Base-by-base conservation (phyloP, 352 stramenopile genomes). In the Pythium rishiriense region DNA sequence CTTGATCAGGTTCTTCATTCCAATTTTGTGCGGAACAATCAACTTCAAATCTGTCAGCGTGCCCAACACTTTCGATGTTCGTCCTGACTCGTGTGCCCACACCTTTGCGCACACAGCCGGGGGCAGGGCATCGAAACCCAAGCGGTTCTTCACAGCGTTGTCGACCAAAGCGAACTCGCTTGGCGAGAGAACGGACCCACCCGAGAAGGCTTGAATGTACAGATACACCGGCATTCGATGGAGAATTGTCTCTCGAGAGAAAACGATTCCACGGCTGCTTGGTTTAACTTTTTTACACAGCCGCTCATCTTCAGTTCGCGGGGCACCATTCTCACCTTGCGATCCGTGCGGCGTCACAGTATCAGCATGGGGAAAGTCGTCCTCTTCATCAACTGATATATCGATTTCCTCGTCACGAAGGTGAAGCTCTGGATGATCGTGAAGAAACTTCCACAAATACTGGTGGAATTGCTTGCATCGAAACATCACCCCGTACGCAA, bases 401-500 rank as follows among this genome's bases (percentile, higher is more conserved):
- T 81, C 74, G 22, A 70, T 75, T n/a, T 68, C 66, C 57, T 85
- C 75, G 25, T 75, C 70, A n/a, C 68, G 66, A 3, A 87, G 54
- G 33, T 79, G 70, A 22, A 65, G 37, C 43, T 69, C 81, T 45
- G 59, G 66, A 15, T 78, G 69, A 8, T 79, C 50, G 57, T 91
- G 74, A 22, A 91, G 74, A 62, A 82, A 86, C 25, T 46, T 73
- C 82, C 82, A 93, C 25, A 93, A 62, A 63, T 88, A 91, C 43
- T 70, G 66, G 68, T 93, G 85, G n/a, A 93, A 75, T 51, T 76
- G 64, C 76, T 90, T 91, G 62, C 85, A 91, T 47, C 85, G 83
- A 68, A 83, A 93, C 82, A 93, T 93, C 26, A 91, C 82, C 9
- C 85, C 85, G 35, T 91, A 91, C 9, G 82, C 85, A 60, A 93